Conservation (phyloP, 2,329 filamentous ascomycete genomes). For the Fusarium coffeatum region DNA sequence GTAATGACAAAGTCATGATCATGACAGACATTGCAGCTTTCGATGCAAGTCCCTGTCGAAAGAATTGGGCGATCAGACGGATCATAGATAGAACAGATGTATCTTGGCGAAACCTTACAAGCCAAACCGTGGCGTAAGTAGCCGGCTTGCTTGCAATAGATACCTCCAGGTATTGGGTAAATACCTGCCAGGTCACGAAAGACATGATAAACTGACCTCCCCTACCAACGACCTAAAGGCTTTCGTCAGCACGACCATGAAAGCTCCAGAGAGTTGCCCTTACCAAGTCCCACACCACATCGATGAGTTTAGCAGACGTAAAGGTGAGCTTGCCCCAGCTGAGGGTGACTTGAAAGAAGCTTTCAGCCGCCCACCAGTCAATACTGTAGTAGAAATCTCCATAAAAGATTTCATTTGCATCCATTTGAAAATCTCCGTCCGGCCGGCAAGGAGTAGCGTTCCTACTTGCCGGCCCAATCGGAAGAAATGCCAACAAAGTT, state of each 20-base stretch:
- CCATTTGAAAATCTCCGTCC: not conserved
- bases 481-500: not conserved
- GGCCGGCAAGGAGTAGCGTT: not conserved
- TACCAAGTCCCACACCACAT: conserved; percentile 25
- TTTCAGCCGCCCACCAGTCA: conserved; percentile 4
- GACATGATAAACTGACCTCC: conserved; percentile 3
- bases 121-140: conserved; percentile 6
- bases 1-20: not conserved
- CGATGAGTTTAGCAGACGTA: conserved; percentile 2
- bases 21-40: conserved; percentile 4
- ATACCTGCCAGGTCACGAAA: conserved; percentile 2
- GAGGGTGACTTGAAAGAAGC: conserved; percentile 18
- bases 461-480: not conserved
- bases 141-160: conserved; percentile 2
- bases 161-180: conserved; percentile 11
- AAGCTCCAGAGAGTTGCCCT: fast-evolving
- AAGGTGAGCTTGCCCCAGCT: not conserved
- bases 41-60: not conserved
- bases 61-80: not conserved
- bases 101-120: not conserved
- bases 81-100: not conserved
- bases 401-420: no score
- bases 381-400: fast-evolving
- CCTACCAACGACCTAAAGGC: conserved; percentile 1
- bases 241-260: not conserved